Base-by-base conservation (phyloP, 345 rosid genomes). In the Populus deltoides region DNA sequence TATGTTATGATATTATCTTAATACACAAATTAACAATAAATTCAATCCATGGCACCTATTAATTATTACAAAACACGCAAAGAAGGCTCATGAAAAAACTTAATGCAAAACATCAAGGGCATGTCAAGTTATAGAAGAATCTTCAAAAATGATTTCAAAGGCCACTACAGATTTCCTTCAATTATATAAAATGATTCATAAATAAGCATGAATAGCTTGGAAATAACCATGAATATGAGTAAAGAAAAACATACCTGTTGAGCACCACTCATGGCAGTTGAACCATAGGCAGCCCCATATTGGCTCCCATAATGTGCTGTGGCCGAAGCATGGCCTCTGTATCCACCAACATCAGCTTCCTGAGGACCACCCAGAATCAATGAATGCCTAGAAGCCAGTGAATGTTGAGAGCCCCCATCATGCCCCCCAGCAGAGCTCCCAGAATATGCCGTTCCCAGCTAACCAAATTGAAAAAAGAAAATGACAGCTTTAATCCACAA, bases 281-380 rank as follows among this genome's bases (percentile, higher is more conserved):
- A 83, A 29, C 92, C 90, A 85, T 93, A 96, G 55, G 89, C 71
- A 70, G 97, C 85, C 53, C 88, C 86, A 77, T 93, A 91, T 27
- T 87, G 93, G 7, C 91, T 90, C 55, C 93, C 94, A 35, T 90
- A 96, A 83, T 89, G 96, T 77, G 89, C 84, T 17, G 88, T 84
- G 45, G 91, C 75, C 10, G 94, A 85, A 41, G 87, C 47, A 79
- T 87, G 91, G 65, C 89, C 70, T 85, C 97, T 88, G 75, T 90
- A 93, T 5, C 90, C 93, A 76, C 88, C 88, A 62, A 81, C 83
- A 66, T 92, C 99, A 35, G 83, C 86, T 75, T 92, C 98, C 79
- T 89, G 95, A 70, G 92, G 68, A 78, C 82, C 83, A 81, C 88
- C 87, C n/a, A 87, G 71, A 18, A 90, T 73, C 31, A 94, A 85